Evolutionary conservation across 2,329 filamentous ascomycete species (phyloP).

Genomic region (Fusarium chlamydosporum): DNA sequence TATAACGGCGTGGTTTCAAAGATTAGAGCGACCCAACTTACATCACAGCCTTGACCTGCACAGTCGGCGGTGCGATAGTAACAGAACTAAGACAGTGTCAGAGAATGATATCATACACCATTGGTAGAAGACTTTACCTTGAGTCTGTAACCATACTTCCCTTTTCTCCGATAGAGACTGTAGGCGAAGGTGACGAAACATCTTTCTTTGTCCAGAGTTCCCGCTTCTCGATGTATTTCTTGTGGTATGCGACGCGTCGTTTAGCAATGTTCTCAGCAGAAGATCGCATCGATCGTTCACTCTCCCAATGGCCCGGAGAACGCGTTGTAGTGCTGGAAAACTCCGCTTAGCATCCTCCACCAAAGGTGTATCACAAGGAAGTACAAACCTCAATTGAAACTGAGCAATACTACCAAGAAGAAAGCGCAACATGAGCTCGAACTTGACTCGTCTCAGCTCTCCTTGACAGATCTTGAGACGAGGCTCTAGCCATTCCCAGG

Average conservation of each 20-base stretch:
- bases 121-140: not conserved
- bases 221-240: not conserved
- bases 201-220: fast-evolving
- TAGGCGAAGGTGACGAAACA: fast-evolving
- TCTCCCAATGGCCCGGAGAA: not conserved
- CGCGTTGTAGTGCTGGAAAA: not conserved
- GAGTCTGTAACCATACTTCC: not conserved
- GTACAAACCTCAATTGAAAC: conserved; percentile 4
- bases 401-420: conserved; percentile 19
- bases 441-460: conserved; percentile 10
- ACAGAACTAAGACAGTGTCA: not conserved
- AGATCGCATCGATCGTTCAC: not conserved
- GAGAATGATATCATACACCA: not conserved
- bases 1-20: not conserved
- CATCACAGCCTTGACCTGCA: not conserved
- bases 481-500: conserved; percentile 12
- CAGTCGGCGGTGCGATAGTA: not conserved
- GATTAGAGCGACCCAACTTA: not conserved
- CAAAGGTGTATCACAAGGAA: fast-evolving
- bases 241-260: not conserved
- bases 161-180: not conserved
- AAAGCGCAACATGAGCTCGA: conserved; percentile 14
- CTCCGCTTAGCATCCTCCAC: fast-evolving
- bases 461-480: conserved; percentile 4
- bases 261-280: not conserved